A percentile compares a stretch with the other conserved stretches of the same genome.
Conservation (phyloP, 129 eudicot genomes). For the Solidago caesia region DNA sequence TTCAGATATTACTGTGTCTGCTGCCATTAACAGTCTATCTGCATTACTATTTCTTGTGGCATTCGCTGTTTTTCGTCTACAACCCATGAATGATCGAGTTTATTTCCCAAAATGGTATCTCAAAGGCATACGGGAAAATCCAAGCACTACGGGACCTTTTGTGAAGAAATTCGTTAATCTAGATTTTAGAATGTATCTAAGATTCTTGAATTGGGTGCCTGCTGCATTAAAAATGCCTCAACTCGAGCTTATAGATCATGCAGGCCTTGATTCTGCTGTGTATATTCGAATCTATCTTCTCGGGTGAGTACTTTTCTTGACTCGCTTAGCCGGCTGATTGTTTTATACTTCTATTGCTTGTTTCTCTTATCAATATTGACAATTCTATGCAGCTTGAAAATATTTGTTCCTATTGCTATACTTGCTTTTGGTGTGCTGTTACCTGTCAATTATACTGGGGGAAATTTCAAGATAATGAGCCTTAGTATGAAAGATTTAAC, state of each 20-base stretch:
- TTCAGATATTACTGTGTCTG: constrained; percentile 68
- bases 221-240: constrained; percentile 95
- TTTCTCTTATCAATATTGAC: constrained; percentile 9
- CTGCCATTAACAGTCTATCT: constrained; percentile 72
- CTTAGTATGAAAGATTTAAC: constrained; percentile 47
- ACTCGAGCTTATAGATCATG: constrained; percentile 91
- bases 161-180: constrained; percentile 70
- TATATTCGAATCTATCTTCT: constrained; percentile 90
- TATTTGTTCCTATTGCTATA: constrained; percentile 79
- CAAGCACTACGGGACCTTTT: constrained; percentile 59
- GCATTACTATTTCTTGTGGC: constrained; percentile 77
- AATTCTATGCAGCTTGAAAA: constrained; percentile 75
- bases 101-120: constrained; percentile 97
- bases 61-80: constrained; percentile 87
- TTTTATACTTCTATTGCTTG: neutral
- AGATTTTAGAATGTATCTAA: constrained; percentile 71
- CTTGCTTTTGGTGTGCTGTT: constrained; percentile 80
- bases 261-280: constrained; percentile 97
- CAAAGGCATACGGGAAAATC: constrained; percentile 86
- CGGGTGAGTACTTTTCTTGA: constrained; percentile 54
- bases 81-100: constrained; percentile 88
- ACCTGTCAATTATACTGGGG: constrained; percentile 86
- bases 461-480: constrained; percentile 31
- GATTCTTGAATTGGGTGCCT: constrained; percentile 90
- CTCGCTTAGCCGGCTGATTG: neutral